Percentiles rank a stretch among this genome's conserved stretches.
These are phyloP conservation scores for Ciborinia camelliae DNA, from an alignment of 2,329 filamentous ascomycete species.

Conservation along the genomic window DNA sequence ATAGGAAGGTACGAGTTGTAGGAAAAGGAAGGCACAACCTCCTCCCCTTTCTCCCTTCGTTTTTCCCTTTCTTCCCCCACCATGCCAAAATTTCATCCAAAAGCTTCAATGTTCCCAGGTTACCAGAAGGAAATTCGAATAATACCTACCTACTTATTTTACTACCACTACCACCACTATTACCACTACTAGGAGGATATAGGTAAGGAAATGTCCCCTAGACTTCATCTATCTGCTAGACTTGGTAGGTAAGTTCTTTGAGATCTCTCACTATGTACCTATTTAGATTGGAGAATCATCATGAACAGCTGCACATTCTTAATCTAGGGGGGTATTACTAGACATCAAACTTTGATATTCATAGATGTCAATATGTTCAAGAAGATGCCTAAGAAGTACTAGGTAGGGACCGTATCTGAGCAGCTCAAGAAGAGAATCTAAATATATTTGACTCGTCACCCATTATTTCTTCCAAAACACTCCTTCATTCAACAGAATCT, in stretches of 20 bases:
- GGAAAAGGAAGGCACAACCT: neutral
- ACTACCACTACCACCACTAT: no score
- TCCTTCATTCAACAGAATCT: no score
- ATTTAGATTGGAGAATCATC: neutral
- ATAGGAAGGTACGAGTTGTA: neutral
- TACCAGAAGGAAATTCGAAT: no score
- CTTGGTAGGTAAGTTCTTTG: neutral
- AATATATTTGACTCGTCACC: neutral
- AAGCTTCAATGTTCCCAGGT: no score
- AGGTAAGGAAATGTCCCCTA: neutral
- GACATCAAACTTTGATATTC: neutral
- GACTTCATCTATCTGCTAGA: neutral
- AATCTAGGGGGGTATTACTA: no score
- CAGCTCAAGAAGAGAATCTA: neutral
- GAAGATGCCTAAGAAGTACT: no score
- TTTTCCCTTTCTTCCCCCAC: neutral
- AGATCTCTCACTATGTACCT: neutral
- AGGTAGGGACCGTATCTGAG: neutral
- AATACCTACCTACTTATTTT: no score
- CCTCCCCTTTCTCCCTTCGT: neutral
- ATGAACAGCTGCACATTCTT: neutral
- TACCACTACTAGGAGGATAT: no score
- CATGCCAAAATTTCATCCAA: neutral
- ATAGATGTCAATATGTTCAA: neutral
- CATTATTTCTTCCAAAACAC: no score